Conservation (phyloP, 306 rosid genomes). For the Casuarina equisetifolia region DNA sequence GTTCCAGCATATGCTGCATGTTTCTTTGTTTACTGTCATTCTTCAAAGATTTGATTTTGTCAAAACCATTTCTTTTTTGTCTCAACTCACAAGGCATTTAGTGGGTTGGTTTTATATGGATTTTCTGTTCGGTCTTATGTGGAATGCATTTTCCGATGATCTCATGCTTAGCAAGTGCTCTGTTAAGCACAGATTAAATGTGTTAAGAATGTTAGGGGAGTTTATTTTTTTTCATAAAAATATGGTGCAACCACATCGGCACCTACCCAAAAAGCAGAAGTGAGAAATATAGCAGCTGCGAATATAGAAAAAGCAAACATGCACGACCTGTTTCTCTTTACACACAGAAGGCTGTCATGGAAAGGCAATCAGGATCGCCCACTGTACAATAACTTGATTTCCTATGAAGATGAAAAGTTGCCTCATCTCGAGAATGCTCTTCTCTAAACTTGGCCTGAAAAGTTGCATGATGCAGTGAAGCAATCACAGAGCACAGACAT, state of each 20-base stretch:
- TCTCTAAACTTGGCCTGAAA: slow-evolving; percentile 21
- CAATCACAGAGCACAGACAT: slow-evolving; percentile 73
- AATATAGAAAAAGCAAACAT: slow-evolving; percentile 9
- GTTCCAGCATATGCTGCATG: no score
- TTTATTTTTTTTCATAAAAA: no score
- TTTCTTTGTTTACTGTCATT: no score
- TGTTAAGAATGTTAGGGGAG: no score
- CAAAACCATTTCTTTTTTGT: background rate
- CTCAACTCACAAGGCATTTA: background rate
- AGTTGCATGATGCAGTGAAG: slow-evolving; percentile 9
- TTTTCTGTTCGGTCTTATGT: no score
- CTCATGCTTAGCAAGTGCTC: no score
- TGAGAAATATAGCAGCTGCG: background rate
- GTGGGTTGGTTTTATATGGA: background rate
- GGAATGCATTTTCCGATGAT: no score
- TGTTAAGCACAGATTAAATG: no score
- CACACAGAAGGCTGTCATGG: slow-evolving; percentile 37
- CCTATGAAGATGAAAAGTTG: slow-evolving; percentile 27
- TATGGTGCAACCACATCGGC: no score
- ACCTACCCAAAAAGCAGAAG: background rate
- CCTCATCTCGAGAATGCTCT: slow-evolving; percentile 34
- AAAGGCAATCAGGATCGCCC: slow-evolving; percentile 25
- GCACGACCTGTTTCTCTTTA: slow-evolving; percentile 27
- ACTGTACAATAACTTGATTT: slow-evolving; percentile 36
- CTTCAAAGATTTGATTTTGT: no score